phyloP scores from a whole-genome alignment of 352 stramenopile species.

The Phytopythium mirpurense region DNA sequence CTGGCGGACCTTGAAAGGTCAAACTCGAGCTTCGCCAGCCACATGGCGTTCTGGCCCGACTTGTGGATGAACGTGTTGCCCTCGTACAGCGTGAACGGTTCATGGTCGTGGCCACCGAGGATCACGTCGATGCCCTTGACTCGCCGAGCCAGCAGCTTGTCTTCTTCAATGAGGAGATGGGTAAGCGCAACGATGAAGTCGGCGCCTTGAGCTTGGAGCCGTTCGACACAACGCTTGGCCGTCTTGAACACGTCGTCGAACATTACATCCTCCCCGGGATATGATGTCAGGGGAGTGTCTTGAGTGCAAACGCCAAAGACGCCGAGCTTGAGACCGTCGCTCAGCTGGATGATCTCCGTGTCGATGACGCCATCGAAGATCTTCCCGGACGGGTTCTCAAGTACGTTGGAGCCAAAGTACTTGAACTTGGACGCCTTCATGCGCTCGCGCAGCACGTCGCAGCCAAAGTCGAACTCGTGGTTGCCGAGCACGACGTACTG shows the following conservation, averaged over 20 bases:
- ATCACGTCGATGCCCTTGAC: conserved; percentile 64
- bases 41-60: conserved; percentile 70
- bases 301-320: conserved; percentile 51
- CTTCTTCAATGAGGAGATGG: conserved; percentile 56
- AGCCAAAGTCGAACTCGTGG: conserved; percentile 58
- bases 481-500: conserved; percentile 55
- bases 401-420: conserved; percentile 47
- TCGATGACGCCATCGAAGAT: conserved; percentile 28
- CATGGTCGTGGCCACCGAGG: conserved; percentile 86
- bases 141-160: conserved; percentile 38
- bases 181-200: conserved; percentile 72
- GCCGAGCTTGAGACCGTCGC: conserved; percentile 33
- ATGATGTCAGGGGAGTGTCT: conserved; percentile 31
- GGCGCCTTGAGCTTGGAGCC: conserved; percentile 41
- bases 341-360: conserved; percentile 27
- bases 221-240: conserved; percentile 33
- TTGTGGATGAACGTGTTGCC: conserved; percentile 72
- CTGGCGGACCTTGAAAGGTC: conserved; percentile 12
- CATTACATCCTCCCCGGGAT: conserved; percentile 30
- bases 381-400: conserved; percentile 19
- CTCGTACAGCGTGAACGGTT: conserved; percentile 63
- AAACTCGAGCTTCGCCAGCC: conserved; percentile 58
- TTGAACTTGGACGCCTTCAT: conserved; percentile 38
- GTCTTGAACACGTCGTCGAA: conserved; percentile 51
- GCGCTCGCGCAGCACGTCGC: conserved; percentile 24